Percentiles rank a stretch among this genome's conserved stretches.
phyloP scores from a whole-genome alignment of 2,329 filamentous ascomycete genomes.

The Periconia sp. region DNA sequence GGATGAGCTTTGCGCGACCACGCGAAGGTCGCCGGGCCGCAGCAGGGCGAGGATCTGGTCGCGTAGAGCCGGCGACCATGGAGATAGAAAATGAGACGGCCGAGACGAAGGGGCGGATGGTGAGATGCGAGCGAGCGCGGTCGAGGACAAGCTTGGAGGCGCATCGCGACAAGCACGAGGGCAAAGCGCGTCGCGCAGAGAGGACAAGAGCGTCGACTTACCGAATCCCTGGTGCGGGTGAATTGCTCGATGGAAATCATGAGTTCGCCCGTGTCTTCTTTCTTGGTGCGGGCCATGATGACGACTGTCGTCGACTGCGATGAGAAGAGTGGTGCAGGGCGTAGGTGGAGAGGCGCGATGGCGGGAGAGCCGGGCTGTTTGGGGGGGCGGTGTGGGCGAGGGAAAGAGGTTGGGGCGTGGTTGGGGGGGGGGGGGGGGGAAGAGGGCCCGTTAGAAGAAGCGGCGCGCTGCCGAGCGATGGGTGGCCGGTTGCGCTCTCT shows the following conservation, averaged over 20 bases:
- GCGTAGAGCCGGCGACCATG: conserved; percentile 31
- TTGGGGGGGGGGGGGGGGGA: conserved; percentile 1
- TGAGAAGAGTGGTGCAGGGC: conserved; percentile 10
- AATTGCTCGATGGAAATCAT: conserved; percentile 75
- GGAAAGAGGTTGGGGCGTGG: background rate
- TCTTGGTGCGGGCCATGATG: conserved; percentile 38
- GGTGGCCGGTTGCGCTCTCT: too few relatives aligned
- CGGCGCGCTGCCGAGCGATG: too few relatives aligned
- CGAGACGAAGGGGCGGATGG: conserved; percentile 5
- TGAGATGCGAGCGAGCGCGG: conserved; percentile 8
- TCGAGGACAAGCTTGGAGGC: conserved; percentile 9
- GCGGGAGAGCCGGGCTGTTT: background rate
- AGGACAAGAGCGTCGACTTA: conserved; percentile 58
- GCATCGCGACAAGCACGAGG: conserved; percentile 14
- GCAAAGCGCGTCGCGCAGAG: conserved; percentile 20
- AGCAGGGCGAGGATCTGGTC: conserved; percentile 20
- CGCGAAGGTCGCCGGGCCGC: conserved; percentile 1
- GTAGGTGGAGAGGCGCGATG: background rate
- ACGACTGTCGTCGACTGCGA: conserved; percentile 2
- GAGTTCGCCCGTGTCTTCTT: conserved; percentile 42
- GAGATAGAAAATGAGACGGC: conserved; percentile 4
- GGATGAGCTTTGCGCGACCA: conserved; percentile 2
- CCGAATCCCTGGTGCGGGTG: conserved; percentile 78
- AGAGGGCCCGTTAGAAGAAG: too few relatives aligned
- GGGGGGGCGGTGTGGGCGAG: conserved; percentile 1